Evolutionary conservation across 768 basidiomycete genomes (phyloP).

Genomic region (Naganishia antarctica): DNA sequence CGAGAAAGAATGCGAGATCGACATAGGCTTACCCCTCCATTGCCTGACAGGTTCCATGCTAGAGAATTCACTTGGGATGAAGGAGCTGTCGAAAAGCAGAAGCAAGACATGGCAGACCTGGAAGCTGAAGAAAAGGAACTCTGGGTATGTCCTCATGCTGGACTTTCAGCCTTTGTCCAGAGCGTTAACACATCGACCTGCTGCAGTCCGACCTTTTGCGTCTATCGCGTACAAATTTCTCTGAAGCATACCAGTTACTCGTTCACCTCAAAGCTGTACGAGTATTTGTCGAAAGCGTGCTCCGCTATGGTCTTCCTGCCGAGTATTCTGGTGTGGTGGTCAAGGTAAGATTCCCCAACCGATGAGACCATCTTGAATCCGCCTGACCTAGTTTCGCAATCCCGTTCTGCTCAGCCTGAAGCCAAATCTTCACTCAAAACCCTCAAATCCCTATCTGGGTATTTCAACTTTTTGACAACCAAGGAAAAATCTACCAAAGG

Average conservation of each 20-base stretch:
- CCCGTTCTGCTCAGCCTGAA: slow-evolving; percentile 62
- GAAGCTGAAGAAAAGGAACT: slow-evolving; percentile 88
- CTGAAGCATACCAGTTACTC: slow-evolving; percentile 88
- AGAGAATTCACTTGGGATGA: slow-evolving; percentile 92
- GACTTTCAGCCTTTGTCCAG: too few relatives aligned
- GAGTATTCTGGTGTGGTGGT: slow-evolving; percentile 76
- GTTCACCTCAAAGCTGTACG: slow-evolving; percentile 89
- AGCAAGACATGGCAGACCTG: slow-evolving; percentile 71
- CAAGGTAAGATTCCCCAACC: slow-evolving; percentile 57
- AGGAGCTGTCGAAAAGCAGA: slow-evolving; percentile 71
- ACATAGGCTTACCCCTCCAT: background rate
- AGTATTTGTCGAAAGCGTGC: slow-evolving; percentile 87
- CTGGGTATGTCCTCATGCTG: slow-evolving; percentile 68
- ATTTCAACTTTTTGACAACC: slow-evolving; percentile 77
- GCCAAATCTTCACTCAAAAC: slow-evolving; percentile 75
- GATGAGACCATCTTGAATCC: too few relatives aligned
- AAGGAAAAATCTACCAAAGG: slow-evolving; percentile 55
- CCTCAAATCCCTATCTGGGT: slow-evolving; percentile 64
- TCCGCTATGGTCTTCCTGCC: slow-evolving; percentile 90
- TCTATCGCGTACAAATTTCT: slow-evolving; percentile 89
- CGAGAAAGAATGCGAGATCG: background rate
- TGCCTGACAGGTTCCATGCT: slow-evolving; percentile 67
- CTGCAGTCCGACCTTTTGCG: slow-evolving; percentile 86
- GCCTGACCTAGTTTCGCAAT: too few relatives aligned
- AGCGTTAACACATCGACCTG: too few relatives aligned